Conservation (phyloP, 345 rosid genomes). For the Durio zibethinus region DNA sequence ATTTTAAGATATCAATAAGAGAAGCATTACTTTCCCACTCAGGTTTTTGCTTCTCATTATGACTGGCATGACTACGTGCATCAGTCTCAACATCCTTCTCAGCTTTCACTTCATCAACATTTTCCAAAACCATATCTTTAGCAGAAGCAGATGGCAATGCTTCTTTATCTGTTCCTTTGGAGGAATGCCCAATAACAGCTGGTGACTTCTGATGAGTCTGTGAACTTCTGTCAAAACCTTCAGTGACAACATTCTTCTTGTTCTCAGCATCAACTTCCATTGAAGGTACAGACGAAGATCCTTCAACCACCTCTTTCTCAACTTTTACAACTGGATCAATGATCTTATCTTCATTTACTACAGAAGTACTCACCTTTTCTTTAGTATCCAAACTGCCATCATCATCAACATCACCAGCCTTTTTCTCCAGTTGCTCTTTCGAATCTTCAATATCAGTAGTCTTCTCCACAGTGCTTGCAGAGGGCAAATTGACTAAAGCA, state of each 20-base stretch:
- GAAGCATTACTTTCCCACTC: constrained; percentile 25
- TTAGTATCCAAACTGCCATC: constrained; percentile 32
- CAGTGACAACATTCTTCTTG: constrained; percentile 18
- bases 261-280: constrained; percentile 23
- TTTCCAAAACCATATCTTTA: constrained; percentile 21
- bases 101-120: constrained; percentile 29
- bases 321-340: constrained; percentile 21
- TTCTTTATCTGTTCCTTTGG: constrained; percentile 25
- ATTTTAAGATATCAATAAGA: not conserved
- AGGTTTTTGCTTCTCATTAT: constrained; percentile 16
- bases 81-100: constrained; percentile 33
- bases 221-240: constrained; percentile 11
- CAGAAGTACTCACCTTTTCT: constrained; percentile 19
- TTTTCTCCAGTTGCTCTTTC: constrained; percentile 31
- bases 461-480: constrained; percentile 21
- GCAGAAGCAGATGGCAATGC: constrained; percentile 21
- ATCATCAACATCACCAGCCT: constrained; percentile 23
- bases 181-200: constrained; percentile 11
- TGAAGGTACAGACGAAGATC: constrained; percentile 18
- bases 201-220: constrained; percentile 35
- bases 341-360: constrained; percentile 31
- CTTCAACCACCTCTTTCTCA: constrained; percentile 28
- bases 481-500: constrained; percentile 19
- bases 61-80: not conserved
- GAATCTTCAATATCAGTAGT: constrained; percentile 22